A percentile compares a stretch with the other conserved stretches of the same genome.
Evolutionary conservation across 345 rosid genomes (phyloP).

Genomic region (Mercurialis annua): DNA sequence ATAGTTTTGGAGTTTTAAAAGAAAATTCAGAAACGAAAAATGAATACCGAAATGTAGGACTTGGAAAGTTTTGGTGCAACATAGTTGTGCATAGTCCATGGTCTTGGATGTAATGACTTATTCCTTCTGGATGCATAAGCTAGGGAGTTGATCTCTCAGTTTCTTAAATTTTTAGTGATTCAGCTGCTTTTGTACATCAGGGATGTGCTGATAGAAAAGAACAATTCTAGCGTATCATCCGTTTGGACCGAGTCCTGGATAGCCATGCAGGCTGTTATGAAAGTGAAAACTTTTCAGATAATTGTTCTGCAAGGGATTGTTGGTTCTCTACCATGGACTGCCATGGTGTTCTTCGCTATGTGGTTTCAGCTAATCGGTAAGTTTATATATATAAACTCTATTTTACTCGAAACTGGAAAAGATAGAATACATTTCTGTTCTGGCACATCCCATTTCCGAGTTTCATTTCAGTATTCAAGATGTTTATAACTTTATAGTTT

Average conservation of each 20-base stretch:
- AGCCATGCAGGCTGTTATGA: slow-evolving; percentile 69
- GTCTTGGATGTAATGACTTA: background rate
- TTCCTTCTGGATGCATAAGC: background rate
- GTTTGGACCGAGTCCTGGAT: slow-evolving; percentile 72
- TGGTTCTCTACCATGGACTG: slow-evolving; percentile 94
- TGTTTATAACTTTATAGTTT: background rate
- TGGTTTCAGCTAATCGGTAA: slow-evolving; percentile 94
- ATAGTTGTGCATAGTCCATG: background rate
- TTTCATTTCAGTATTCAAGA: background rate
- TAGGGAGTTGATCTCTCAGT: background rate
- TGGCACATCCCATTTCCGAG: no score
- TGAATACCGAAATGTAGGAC: no score
- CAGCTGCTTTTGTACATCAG: slow-evolving; percentile 34
- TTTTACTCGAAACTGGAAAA: background rate
- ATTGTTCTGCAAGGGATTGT: slow-evolving; percentile 87
- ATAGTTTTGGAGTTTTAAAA: no score
- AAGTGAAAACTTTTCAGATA: slow-evolving; percentile 76
- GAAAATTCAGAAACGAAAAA: no score
- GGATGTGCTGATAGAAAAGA: slow-evolving; percentile 49
- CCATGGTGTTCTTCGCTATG: slow-evolving; percentile 94
- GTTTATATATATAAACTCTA: slow-evolving; percentile 4
- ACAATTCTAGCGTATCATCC: slow-evolving; percentile 33
- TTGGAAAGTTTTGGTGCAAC: no score
- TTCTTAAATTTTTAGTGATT: slow-evolving; percentile 6
- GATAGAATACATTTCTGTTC: no score